Evolutionary conservation across 2,329 filamentous ascomycete species (phyloP).

Genomic region (Paecilomyces formosus): DNA sequence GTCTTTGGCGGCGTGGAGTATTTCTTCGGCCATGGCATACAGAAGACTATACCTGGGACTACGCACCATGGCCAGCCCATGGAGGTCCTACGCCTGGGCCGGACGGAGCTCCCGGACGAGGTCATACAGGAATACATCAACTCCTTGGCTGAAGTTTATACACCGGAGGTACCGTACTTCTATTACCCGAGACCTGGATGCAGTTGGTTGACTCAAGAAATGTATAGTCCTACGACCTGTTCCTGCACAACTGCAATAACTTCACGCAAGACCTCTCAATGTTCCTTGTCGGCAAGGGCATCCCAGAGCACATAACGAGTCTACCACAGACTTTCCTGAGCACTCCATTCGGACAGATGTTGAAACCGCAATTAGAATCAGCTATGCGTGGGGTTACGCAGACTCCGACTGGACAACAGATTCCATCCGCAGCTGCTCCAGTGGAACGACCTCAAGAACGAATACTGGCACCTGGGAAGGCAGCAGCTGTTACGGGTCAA

Average conservation of each 20-base stretch:
- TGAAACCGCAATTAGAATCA: conserved; percentile 66
- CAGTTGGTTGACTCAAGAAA: neutral
- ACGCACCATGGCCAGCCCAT: conserved; percentile 84
- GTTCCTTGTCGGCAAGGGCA: conserved; percentile 81
- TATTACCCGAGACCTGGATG: neutral
- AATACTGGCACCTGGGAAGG: neutral
- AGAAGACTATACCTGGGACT: conserved; percentile 68
- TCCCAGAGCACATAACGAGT: conserved; percentile 77
- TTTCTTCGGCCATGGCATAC: conserved; percentile 81
- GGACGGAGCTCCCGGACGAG: conserved; percentile 69
- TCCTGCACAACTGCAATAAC: conserved; percentile 92
- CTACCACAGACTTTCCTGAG: conserved; percentile 79
- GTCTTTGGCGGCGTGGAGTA: conserved; percentile 81
- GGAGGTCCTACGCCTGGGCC: conserved; percentile 66
- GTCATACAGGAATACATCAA: conserved; percentile 82
- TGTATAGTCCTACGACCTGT: conserved; percentile 75
- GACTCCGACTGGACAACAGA: conserved; percentile 36
- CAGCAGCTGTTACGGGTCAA: conserved; percentile 23
- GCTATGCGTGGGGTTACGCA: conserved; percentile 58
- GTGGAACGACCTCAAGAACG: conserved; percentile 5
- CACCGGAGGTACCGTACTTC: conserved; percentile 52
- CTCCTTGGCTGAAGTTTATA: conserved; percentile 75
- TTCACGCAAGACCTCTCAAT: conserved; percentile 89
- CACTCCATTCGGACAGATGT: conserved; percentile 81
- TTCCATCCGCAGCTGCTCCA: conserved; percentile 7